phyloP scores from a whole-genome alignment of 2,329 filamentous ascomycete genomes.

The Diaporthe vexans region DNA sequence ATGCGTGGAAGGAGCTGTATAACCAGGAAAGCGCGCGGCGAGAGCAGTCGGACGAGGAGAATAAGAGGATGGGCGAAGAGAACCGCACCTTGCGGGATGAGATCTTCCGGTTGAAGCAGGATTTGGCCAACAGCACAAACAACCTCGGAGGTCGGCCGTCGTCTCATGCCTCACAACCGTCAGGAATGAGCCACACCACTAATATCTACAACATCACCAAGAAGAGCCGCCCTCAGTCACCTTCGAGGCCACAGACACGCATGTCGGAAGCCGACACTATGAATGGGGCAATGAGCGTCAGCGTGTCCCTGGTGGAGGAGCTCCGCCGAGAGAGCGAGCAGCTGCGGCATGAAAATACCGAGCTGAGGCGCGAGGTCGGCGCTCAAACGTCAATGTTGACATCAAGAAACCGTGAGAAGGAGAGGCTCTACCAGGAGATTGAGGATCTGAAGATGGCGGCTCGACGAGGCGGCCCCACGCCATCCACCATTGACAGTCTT shows the following conservation, averaged over 20 bases:
- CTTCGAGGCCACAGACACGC: conserved; percentile 64
- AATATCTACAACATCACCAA: conserved; percentile 76
- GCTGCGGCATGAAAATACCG: conserved; percentile 91
- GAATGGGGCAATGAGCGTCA: conserved; percentile 63
- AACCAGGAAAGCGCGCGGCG: conserved; percentile 91
- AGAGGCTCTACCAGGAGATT: conserved; percentile 95
- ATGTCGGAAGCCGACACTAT: conserved; percentile 66
- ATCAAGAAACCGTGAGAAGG: conserved; percentile 94
- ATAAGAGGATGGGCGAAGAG: conserved; percentile 83
- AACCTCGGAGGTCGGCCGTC: conserved; percentile 43
- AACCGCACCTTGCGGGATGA: conserved; percentile 88
- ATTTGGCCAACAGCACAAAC: conserved; percentile 56
- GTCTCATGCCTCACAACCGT: conserved; percentile 29
- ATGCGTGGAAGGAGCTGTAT: conserved; percentile 67
- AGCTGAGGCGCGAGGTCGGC: conserved; percentile 90
- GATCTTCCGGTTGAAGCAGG: conserved; percentile 78
- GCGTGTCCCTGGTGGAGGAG: conserved; percentile 81
- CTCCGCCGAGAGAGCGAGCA: conserved; percentile 78
- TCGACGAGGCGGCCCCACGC: conserved; percentile 75
- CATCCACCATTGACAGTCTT: conserved; percentile 86
- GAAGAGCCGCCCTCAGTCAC: conserved; percentile 62
- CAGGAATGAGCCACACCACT: conserved; percentile 69
- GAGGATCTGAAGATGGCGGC: conserved; percentile 94
- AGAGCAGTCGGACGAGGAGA: conserved; percentile 92
- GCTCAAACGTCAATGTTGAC: conserved; percentile 98